These are phyloP conservation scores for Penicillium psychrofluorescens DNA, from an alignment of 495 filamentous ascomycete species.

Conservation along the genomic window DNA sequence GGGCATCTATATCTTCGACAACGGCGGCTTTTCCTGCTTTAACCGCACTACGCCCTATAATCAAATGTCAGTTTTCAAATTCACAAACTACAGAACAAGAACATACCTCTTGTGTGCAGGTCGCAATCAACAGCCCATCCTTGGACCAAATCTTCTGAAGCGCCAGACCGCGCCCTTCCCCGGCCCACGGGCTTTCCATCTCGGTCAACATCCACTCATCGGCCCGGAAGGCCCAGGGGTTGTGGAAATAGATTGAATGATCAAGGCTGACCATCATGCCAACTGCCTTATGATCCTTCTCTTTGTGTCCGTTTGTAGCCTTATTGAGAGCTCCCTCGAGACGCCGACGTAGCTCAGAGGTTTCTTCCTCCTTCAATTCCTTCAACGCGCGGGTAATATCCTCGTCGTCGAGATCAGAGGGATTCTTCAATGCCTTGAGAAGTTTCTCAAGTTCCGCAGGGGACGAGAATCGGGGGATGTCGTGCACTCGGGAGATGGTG, in stretches of 20 bases:
- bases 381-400: slow-evolving; percentile 32
- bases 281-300: slow-evolving; percentile 37
- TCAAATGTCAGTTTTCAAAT: slow-evolving; percentile 3
- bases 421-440: slow-evolving; percentile 38
- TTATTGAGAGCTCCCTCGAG: slow-evolving; percentile 29
- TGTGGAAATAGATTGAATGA: slow-evolving; percentile 93
- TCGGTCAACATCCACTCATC: slow-evolving; percentile 95
- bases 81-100: slow-evolving; percentile 2
- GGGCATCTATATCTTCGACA: slow-evolving; percentile 32
- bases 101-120: slow-evolving; percentile 41
- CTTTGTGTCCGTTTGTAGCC: slow-evolving; percentile 10
- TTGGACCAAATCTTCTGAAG: slow-evolving; percentile 79
- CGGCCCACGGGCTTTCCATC: slow-evolving; percentile 91
- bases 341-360: slow-evolving; percentile 29
- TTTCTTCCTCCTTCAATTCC: slow-evolving; percentile 38
- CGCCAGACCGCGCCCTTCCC: slow-evolving; percentile 81
- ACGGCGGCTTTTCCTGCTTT: slow-evolving; percentile 35
- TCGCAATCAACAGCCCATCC: slow-evolving; percentile 75
- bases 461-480: slow-evolving; percentile 55
- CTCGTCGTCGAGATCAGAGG: slow-evolving; percentile 37
- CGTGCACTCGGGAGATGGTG: slow-evolving; percentile 71
- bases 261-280: slow-evolving; percentile 97
- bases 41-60: slow-evolving; percentile 38
- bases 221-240: slow-evolving; percentile 65
- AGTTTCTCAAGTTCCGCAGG: slow-evolving; percentile 28